phyloP scores from a whole-genome alignment of 768 basidiomycete species.

The Cyathus striatus region DNA sequence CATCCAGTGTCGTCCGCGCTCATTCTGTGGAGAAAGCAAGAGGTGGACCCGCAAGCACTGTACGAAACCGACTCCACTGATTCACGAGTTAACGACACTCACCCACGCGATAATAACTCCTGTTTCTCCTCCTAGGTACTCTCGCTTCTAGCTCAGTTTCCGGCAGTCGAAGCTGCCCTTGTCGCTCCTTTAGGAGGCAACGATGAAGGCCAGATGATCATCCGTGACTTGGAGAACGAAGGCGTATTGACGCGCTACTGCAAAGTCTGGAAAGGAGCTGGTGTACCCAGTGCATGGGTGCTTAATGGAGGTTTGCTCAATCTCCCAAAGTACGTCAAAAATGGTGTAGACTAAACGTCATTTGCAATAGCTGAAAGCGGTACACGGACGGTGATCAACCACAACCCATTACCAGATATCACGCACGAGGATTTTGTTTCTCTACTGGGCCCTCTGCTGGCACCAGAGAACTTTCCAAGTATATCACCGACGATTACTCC shows the following conservation, averaged over 20 bases:
- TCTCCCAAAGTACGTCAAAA: neutral
- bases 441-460: constrained; percentile 73
- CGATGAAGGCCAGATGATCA: constrained; percentile 59
- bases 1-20: constrained; percentile 58
- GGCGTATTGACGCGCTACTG: constrained; percentile 70
- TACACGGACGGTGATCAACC: constrained; percentile 71
- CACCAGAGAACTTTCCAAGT: constrained; percentile 69
- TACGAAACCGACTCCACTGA: constrained; percentile 9
- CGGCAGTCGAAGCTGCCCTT: constrained; percentile 58
- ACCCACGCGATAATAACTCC: too few relatives aligned
- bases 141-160: constrained; percentile 68
- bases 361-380: constrained; percentile 44
- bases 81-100: too few relatives aligned
- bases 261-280: constrained; percentile 66
- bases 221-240: constrained; percentile 59
- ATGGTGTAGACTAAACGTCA: too few relatives aligned
- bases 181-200: constrained; percentile 73
- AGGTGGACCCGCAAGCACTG: constrained; percentile 69
- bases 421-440: constrained; percentile 85
- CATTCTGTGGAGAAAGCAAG: constrained; percentile 63
- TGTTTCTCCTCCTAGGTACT: too few relatives aligned
- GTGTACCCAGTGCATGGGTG: constrained; percentile 81
- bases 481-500: constrained; percentile 22
- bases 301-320: constrained; percentile 55
- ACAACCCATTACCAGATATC: constrained; percentile 83